Evolutionary conservation across 345 rosid genomes (phyloP).

Genomic region (Hevea brasiliensis): DNA sequence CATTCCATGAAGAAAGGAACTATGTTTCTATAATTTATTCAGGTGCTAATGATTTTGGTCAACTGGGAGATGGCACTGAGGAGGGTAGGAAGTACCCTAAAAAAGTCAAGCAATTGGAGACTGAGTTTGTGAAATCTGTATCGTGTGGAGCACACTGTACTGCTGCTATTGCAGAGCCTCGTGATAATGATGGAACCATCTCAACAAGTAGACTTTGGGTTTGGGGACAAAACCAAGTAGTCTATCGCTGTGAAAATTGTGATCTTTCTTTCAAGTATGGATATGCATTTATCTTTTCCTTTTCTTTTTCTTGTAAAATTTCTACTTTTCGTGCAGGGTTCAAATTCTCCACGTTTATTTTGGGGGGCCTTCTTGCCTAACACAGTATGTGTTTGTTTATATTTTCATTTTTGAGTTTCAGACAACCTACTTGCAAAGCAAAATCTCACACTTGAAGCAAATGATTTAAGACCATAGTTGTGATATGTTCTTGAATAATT

Average conservation of each 20-base stretch:
- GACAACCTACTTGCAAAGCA: neutral
- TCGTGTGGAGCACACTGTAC: slow-evolving; percentile 96
- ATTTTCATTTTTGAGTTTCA: slow-evolving; percentile 7
- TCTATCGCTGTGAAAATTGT: neutral
- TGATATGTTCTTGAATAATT: neutral
- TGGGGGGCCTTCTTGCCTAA: slow-evolving; percentile 79
- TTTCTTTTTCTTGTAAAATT: neutral
- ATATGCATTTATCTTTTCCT: neutral
- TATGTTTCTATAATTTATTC: slow-evolving; percentile 8
- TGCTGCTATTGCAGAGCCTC: slow-evolving; percentile 80
- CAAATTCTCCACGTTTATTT: slow-evolving; percentile 79
- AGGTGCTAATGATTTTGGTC: slow-evolving; percentile 96
- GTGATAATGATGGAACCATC: slow-evolving; percentile 67
- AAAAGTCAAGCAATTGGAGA: slow-evolving; percentile 73
- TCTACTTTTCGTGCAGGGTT: slow-evolving; percentile 54
- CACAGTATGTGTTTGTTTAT: slow-evolving; percentile 44
- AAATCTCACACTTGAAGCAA: neutral
- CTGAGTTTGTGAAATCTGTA: slow-evolving; percentile 84
- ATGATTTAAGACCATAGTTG: neutral
- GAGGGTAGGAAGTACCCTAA: slow-evolving; percentile 70
- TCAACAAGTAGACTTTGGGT: slow-evolving; percentile 84
- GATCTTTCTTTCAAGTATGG: neutral
- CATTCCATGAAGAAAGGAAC: neutral
- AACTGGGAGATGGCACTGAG: slow-evolving; percentile 98
- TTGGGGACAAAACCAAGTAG: slow-evolving; percentile 99